Base-by-base conservation (phyloP, 371 early-diverging fungal species). In the Zopfochytrium polystomum region DNA sequence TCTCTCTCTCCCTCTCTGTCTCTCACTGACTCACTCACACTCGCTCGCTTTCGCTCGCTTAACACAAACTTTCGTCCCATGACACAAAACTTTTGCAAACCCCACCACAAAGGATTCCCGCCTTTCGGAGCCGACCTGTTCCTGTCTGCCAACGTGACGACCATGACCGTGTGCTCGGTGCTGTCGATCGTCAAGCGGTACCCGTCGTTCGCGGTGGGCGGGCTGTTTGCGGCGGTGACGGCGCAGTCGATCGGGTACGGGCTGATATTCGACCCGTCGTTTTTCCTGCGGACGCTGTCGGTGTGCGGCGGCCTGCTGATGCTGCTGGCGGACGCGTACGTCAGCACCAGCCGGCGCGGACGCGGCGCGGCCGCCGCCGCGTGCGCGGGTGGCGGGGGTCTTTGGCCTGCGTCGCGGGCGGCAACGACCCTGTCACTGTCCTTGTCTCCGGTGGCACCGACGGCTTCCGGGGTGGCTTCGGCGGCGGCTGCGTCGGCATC, bases 271-370 rank as follows among this genome's bases (percentile, higher is more conserved):
- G 91, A 96, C 69, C 67, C 87, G 52, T 78, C 80, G 55, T 95
- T 94, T 80, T 87, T 96, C 70, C 75, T 96, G 66, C 90, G 96
- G 55, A 91, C 89, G 71, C 80, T 95, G 32, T 93, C 94, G 11
- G 88, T 96, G 44, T 77, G 86, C 57, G 97, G 96, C 31, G 97
- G 95, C 30, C 83, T 96, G n/a, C 71, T 96, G 58, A 90, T 96
- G 89, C 83, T 96, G 18, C 76, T 95, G 20, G 87, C 93, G 3
- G 90, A 90, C 55, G 64, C 68, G 7, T 52, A 50, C 34, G 68
- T 79, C 31, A 59, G 85, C 52, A n/a, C n/a, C n/a, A 85, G 85
- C 53, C 83, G 85, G 57, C n/a, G n/a, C n/a, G n/a, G n/a, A n/a
- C n/a, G n/a, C n/a, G n/a, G n/a, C n/a, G n/a, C n/a, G n/a, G n/a